Conservation (phyloP, 2,329 filamentous ascomycete species). For the Aspergillus novoparasiticus region DNA sequence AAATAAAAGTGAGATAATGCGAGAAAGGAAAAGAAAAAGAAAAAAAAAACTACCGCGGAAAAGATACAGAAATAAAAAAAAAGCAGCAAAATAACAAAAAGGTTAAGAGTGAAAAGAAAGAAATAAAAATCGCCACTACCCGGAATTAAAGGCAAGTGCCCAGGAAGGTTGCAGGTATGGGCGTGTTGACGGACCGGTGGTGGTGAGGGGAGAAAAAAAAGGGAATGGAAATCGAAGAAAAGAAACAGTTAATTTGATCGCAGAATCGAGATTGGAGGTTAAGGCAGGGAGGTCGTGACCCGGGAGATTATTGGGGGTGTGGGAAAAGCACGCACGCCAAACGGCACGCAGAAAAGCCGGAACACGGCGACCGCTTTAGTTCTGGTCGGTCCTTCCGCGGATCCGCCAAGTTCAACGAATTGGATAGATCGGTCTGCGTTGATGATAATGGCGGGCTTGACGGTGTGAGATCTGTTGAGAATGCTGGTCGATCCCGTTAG, state of each 20-base stretch:
- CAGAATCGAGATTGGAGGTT: conserved; percentile 5
- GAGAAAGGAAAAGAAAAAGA: conserved; percentile 16
- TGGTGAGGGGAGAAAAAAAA: conserved; percentile 14
- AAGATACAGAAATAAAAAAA: conserved; percentile 11
- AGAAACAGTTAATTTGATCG: conserved; percentile 17
- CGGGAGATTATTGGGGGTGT: conserved; percentile 6
- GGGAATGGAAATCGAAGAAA: conserved; percentile 13
- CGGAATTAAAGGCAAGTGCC: conserved; percentile 12
- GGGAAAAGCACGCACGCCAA: conserved; percentile 12
- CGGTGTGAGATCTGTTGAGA: conserved; percentile 8
- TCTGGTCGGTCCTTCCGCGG: conserved; percentile 13
- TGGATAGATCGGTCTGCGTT: conserved; percentile 19
- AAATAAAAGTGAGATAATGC: conserved; percentile 16
- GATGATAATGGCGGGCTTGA: conserved; percentile 9
- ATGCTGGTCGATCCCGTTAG: conserved; percentile 1
- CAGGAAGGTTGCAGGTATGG: conserved; percentile 9
- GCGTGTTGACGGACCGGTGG: conserved; percentile 2
- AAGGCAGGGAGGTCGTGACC: conserved; percentile 9
- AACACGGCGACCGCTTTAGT: conserved; percentile 20
- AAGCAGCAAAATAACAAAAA: conserved; percentile 20
- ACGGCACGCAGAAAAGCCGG: conserved; percentile 21
- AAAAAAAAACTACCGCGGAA: conserved; percentile 5
- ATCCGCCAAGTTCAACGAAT: conserved; percentile 13
- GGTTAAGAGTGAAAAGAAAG: neutral
- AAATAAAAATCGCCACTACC: conserved; percentile 18